A percentile compares a stretch with the other conserved stretches of the same genome.
Evolutionary conservation across 2,329 filamentous ascomycete genomes (phyloP).

Genomic region (Davidsoniella australis): DNA sequence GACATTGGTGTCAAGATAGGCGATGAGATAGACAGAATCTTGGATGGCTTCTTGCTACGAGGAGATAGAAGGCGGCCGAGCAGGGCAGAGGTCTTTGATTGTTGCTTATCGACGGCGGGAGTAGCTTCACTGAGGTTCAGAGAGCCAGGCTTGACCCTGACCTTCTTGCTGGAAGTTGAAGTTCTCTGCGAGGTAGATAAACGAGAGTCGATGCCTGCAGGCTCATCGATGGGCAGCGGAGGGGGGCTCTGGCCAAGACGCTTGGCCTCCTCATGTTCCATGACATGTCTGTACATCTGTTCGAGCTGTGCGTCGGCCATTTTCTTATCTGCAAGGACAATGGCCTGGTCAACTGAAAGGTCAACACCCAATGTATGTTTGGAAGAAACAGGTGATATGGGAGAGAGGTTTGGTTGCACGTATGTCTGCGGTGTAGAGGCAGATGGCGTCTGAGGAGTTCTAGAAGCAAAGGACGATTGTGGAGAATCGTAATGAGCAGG

Average conservation of each 20-base stretch:
- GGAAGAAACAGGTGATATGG: slow-evolving; percentile 24
- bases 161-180: slow-evolving; percentile 23
- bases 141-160: slow-evolving; percentile 30
- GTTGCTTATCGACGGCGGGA: slow-evolving; percentile 27
- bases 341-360: slow-evolving; percentile 55
- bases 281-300: slow-evolving; percentile 76
- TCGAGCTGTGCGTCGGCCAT: slow-evolving; percentile 73
- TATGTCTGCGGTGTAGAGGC: slow-evolving; percentile 14
- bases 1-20: slow-evolving; percentile 49
- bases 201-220: neutral
- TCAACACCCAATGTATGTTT: slow-evolving; percentile 41
- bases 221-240: slow-evolving; percentile 8
- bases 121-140: slow-evolving; percentile 29
- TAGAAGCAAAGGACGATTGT: slow-evolving; percentile 2
- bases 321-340: slow-evolving; percentile 57
- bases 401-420: slow-evolving; percentile 19
- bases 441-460: slow-evolving; percentile 16
- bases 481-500: slow-evolving; percentile 3
- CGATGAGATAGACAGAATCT: slow-evolving; percentile 42
- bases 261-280: slow-evolving; percentile 68
- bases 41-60: slow-evolving; percentile 26
- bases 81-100: slow-evolving; percentile 37
- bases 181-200: neutral
- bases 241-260: slow-evolving; percentile 28
- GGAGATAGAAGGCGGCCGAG: slow-evolving; percentile 46